phyloP scores from a whole-genome alignment of 225 moss, liverwort and hornwort species.

The Anthoceros angustus region DNA sequence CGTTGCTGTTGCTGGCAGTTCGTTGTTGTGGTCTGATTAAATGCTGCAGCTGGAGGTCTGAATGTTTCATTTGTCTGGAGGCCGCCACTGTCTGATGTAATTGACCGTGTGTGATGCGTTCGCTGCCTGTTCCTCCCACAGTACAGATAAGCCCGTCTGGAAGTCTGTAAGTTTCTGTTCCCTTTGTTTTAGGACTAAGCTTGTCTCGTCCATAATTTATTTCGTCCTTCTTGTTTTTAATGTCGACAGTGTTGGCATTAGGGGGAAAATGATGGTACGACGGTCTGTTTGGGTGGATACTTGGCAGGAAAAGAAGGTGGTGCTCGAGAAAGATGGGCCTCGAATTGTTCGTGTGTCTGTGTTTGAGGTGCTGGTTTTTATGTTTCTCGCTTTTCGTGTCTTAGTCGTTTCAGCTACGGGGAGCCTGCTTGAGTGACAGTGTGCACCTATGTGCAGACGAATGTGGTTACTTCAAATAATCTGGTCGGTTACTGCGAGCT shows the following conservation, averaged over 20 bases:
- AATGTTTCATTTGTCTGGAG: no score
- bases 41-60: no score
- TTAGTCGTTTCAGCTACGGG: no score
- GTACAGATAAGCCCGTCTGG: conserved; percentile 91
- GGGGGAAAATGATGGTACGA: not conserved
- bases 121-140: conserved; percentile 20
- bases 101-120: conserved; percentile 3
- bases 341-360: conserved; percentile 70
- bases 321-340: conserved; percentile 75
- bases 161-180: conserved; percentile 44
- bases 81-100: not conserved
- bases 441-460: conserved; percentile 45
- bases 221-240: not conserved
- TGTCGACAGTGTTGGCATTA: not conserved
- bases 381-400: not conserved
- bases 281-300: not conserved
- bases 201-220: no score
- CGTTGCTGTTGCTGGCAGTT: not conserved
- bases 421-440: not conserved
- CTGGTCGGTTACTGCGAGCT: conserved; percentile 76
- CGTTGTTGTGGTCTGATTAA: no score
- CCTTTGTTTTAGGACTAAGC: not conserved
- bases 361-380: conserved; percentile 45
- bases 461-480: conserved; percentile 34
- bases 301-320: conserved; percentile 59